Evolutionary conservation across 306 rosid species (phyloP).

Genomic region (Rubus idaeus): DNA sequence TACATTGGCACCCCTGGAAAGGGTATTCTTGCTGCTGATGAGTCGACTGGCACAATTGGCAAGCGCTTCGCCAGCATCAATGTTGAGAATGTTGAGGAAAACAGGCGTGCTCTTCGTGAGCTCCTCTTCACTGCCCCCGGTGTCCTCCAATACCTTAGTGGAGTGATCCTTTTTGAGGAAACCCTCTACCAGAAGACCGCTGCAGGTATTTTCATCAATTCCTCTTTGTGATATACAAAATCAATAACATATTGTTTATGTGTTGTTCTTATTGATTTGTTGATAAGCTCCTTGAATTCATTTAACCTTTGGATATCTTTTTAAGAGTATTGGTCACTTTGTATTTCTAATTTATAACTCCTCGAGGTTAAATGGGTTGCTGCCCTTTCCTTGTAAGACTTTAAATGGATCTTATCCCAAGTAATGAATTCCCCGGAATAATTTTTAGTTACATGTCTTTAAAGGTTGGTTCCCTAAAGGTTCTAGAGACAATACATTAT

Average conservation of each 20-base stretch:
- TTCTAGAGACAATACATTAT: not conserved
- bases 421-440: no score
- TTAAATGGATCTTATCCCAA: not conserved
- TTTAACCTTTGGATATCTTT: not conserved
- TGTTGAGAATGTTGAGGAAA: slow-evolving; percentile 69
- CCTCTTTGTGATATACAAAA: not conserved
- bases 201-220: slow-evolving; percentile 38
- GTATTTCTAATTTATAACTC: not conserved
- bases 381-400: not conserved
- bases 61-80: slow-evolving; percentile 81
- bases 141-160: slow-evolving; percentile 66
- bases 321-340: not conserved
- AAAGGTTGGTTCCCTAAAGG: not conserved
- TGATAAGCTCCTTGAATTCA: not conserved
- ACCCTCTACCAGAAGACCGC: slow-evolving; percentile 84
- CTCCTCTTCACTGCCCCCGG: slow-evolving; percentile 89
- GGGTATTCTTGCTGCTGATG: slow-evolving; percentile 99
- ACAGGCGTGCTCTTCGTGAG: slow-evolving; percentile 79
- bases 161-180: slow-evolving; percentile 87
- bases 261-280: not conserved
- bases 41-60: slow-evolving; percentile 93
- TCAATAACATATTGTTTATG: not conserved
- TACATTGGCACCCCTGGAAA: slow-evolving; percentile 94
- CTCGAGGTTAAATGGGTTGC: not conserved
- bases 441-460: not conserved